Conservation (phyloP, 1,284 basidiomycete species). For the Polyporus tsugae region DNA sequence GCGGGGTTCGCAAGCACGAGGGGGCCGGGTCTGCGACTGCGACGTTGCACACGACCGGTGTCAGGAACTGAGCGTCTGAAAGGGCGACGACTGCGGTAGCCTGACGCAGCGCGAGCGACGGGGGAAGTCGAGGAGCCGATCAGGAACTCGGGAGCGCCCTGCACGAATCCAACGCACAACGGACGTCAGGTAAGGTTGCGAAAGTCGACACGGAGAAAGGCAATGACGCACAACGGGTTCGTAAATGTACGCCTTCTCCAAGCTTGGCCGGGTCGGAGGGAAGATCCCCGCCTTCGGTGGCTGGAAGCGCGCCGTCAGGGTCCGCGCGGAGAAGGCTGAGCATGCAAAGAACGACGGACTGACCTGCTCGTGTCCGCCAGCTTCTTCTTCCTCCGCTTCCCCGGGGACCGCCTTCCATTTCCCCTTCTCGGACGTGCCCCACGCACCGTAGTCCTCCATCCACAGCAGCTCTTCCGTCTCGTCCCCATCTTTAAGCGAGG, state of each 20-base stretch:
- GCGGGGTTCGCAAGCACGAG: constrained; percentile 30
- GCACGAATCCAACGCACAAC: not conserved
- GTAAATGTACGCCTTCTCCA: constrained; percentile 33
- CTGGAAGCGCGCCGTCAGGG: constrained; percentile 15
- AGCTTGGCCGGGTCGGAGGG: constrained; percentile 8
- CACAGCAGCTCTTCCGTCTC: constrained; percentile 34
- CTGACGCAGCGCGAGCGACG: constrained; percentile 27
- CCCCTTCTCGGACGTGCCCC: constrained; percentile 36
- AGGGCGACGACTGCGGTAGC: constrained; percentile 26
- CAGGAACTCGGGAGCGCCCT: constrained; percentile 38
- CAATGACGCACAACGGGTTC: constrained; percentile 31
- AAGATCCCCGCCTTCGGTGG: constrained; percentile 10
- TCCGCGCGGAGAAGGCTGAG: constrained; percentile 4
- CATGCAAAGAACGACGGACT: constrained; percentile 11
- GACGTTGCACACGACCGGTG: constrained; percentile 19
- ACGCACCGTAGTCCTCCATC: constrained; percentile 37
- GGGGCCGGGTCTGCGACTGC: constrained; percentile 27
- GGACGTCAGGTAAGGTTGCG: constrained; percentile 6
- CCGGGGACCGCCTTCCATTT: constrained; percentile 33
- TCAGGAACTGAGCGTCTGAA: constrained; percentile 6
- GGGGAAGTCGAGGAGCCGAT: constrained; percentile 35
- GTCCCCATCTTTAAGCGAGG: constrained; percentile 9
- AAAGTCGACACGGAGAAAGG: constrained; percentile 9
- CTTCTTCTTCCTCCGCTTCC: constrained; percentile 22
- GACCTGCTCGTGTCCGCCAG: constrained; percentile 19